Conservation (phyloP, 1,284 basidiomycete genomes). For the Tylopilus sp. region DNA sequence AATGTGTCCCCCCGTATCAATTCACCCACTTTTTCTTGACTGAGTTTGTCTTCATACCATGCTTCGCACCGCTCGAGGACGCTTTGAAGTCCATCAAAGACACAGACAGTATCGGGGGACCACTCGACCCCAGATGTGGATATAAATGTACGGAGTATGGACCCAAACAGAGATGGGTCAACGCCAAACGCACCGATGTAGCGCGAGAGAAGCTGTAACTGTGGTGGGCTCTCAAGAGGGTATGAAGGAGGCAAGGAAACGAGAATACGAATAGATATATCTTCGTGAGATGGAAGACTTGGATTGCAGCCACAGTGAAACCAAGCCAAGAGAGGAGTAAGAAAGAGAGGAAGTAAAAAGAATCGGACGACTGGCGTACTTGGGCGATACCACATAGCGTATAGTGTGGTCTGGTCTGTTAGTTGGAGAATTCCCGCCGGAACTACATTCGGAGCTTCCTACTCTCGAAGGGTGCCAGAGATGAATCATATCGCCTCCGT, state of each 20-base stretch:
- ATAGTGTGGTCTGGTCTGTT: conserved; percentile 48
- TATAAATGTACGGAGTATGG: conserved; percentile 85
- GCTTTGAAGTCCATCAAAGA: conserved; percentile 90
- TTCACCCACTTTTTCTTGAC: conserved; percentile 65
- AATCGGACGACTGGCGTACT: conserved; percentile 44
- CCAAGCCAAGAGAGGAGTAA: conserved; percentile 42
- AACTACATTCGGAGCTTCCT: conserved; percentile 29
- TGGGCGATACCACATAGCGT: conserved; percentile 73
- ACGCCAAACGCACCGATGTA: conserved; percentile 87
- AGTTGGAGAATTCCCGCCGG: conserved; percentile 8
- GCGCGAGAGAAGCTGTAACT: conserved; percentile 86
- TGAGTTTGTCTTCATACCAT: conserved; percentile 81
- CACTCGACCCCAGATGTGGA: conserved; percentile 82
- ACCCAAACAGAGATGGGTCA: conserved; percentile 79
- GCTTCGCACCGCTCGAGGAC: conserved; percentile 72
- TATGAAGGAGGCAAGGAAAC: conserved; percentile 83
- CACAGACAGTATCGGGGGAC: conserved; percentile 79
- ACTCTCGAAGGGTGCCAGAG: conserved; percentile 59
- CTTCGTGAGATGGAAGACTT: conserved; percentile 62
- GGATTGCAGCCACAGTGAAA: conserved; percentile 31
- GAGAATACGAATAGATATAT: conserved; percentile 70
- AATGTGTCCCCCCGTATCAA: conserved; percentile 67
- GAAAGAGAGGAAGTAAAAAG: neutral
- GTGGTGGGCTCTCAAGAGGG: conserved; percentile 78
- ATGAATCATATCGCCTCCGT: conserved; percentile 74